These are phyloP conservation scores for Eudorina sp. DNA, from an alignment of 139 green algal genomes.

Conservation along the genomic window DNA sequence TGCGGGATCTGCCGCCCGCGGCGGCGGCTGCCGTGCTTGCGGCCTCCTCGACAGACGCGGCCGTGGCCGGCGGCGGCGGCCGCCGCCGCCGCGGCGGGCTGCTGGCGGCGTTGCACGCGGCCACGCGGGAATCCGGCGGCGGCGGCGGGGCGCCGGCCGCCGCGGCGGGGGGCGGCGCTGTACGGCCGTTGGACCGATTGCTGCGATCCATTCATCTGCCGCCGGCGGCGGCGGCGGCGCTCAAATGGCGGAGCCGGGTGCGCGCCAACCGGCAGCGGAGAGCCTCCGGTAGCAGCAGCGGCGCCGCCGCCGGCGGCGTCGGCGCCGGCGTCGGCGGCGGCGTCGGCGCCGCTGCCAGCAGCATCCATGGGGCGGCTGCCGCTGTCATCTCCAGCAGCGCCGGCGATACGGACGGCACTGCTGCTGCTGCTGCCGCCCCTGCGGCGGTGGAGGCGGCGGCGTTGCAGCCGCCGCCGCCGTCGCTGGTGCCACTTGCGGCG, in stretches of 20 bases:
- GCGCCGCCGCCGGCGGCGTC: not conserved
- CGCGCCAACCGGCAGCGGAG: not conserved
- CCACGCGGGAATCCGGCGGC: no score
- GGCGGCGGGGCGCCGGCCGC: not conserved
- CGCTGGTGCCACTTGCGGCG: no score
- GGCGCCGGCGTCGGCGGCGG: not conserved
- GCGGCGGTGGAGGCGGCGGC: not conserved
- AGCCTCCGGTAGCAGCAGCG: no score
- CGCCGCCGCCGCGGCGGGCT: not conserved
- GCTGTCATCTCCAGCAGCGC: no score
- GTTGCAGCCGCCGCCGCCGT: no score
- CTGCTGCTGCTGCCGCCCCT: not conserved
- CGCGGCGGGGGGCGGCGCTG: not conserved
- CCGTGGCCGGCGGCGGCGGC: not conserved
- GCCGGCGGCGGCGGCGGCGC: slow-evolving; percentile 7
- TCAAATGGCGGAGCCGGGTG: not conserved
- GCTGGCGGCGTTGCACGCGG: slow-evolving; percentile 4
- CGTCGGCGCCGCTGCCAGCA: not conserved
- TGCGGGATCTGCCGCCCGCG: not conserved
- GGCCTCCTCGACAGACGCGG: not conserved
- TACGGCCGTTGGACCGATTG: not conserved
- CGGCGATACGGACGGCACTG: no score
- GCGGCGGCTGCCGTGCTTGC: not conserved
- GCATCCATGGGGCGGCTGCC: not conserved
- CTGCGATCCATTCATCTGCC: not conserved